Evolutionary conservation across 2,329 filamentous ascomycete genomes (phyloP).

Genomic region (Exophiala sp.): DNA sequence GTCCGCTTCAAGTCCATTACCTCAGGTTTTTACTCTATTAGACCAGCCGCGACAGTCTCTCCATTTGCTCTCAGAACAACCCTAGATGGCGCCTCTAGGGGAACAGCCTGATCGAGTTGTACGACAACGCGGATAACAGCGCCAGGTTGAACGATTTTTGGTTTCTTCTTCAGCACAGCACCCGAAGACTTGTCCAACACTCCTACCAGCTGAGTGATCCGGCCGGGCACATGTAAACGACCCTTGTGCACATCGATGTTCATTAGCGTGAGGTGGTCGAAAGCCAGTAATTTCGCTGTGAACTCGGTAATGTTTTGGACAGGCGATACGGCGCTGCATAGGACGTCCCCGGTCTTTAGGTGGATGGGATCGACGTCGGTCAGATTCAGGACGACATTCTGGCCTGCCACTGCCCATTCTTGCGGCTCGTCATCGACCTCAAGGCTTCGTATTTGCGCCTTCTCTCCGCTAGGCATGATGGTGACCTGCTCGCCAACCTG

Average conservation of each 20-base stretch:
- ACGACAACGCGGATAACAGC: slow-evolving; percentile 73
- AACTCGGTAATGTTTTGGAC: slow-evolving; percentile 71
- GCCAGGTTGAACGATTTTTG: slow-evolving; percentile 76
- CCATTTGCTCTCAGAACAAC: slow-evolving; percentile 79
- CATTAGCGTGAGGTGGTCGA: slow-evolving; percentile 86
- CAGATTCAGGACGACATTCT: slow-evolving; percentile 81
- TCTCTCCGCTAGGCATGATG: slow-evolving; percentile 76
- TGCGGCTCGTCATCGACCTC: slow-evolving; percentile 66
- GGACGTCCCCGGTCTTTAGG: slow-evolving; percentile 76
- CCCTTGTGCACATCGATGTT: slow-evolving; percentile 85
- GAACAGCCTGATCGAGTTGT: slow-evolving; percentile 68
- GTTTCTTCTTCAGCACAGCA: slow-evolving; percentile 73
- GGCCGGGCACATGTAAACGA: slow-evolving; percentile 72
- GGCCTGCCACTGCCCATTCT: slow-evolving; percentile 90
- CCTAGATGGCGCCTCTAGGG: slow-evolving; percentile 73
- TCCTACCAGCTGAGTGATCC: slow-evolving; percentile 68
- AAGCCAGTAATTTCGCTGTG: slow-evolving; percentile 79
- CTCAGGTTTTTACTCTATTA: slow-evolving; percentile 61
- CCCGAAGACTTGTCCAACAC: slow-evolving; percentile 77
- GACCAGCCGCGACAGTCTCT: slow-evolving; percentile 79
- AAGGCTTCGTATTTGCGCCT: slow-evolving; percentile 75
- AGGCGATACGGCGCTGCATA: slow-evolving; percentile 68
- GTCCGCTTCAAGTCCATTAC: not conserved
- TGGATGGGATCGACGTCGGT: slow-evolving; percentile 80
- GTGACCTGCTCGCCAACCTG: slow-evolving; percentile 80